Evolutionary conservation across 2,329 filamentous ascomycete genomes (phyloP).

Genomic region (Pyricularia pennisetigena): DNA sequence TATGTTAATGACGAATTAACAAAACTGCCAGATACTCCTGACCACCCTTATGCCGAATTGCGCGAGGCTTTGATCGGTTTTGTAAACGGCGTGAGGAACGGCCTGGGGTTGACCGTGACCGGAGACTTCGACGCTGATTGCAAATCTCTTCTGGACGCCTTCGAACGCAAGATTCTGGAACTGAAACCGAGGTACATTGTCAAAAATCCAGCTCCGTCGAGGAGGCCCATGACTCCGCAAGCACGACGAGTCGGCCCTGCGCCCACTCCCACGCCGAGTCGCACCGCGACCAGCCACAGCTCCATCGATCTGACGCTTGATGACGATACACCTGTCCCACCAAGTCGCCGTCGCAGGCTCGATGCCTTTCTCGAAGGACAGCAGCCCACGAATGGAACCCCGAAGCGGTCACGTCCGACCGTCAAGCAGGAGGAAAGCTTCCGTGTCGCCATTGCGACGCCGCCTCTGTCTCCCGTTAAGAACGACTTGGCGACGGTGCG

Average conservation of each 20-base stretch:
- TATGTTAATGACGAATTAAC: constrained; percentile 44
- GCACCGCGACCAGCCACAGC: neutral
- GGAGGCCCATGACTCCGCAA: neutral
- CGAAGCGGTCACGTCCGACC: constrained; percentile 8
- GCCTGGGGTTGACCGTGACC: constrained; percentile 30
- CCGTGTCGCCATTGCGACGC: neutral
- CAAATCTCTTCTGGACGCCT: constrained; percentile 36
- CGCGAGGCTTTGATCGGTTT: constrained; percentile 50
- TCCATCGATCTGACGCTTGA: neutral
- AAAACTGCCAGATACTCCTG: constrained; percentile 55
- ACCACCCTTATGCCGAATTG: constrained; percentile 58
- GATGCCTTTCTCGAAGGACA: constrained; percentile 10
- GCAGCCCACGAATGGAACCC: neutral
- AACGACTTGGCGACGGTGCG: neutral
- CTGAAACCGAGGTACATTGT: constrained; percentile 38
- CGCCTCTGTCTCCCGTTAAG: neutral
- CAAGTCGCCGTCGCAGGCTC: constrained; percentile 6
- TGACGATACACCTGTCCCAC: constrained; percentile 7
- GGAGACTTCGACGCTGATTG: constrained; percentile 36
- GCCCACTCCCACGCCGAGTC: neutral
- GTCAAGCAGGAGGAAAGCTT: constrained; percentile 16
- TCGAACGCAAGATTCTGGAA: constrained; percentile 35
- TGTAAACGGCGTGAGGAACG: constrained; percentile 37
- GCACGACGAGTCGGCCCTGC: neutral
- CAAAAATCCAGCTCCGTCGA: constrained; percentile 9